Conservation (phyloP, 2,329 filamentous ascomycete genomes). For the Metarhizium humberi region DNA sequence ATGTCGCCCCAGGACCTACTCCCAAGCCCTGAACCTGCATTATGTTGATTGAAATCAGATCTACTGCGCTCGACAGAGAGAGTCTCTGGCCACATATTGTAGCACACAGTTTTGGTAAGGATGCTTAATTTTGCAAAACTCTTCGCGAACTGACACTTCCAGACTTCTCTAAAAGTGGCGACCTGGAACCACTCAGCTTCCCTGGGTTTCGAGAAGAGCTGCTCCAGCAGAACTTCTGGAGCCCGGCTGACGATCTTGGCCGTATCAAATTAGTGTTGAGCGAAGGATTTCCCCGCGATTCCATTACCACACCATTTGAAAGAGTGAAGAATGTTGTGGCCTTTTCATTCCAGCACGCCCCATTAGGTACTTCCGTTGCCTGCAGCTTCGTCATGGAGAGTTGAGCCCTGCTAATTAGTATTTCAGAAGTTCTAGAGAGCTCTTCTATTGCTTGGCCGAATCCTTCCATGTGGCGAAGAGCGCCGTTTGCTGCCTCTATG, state of each 20-base stretch:
- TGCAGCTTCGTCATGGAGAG: neutral
- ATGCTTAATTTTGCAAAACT: neutral
- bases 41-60: slow-evolving; percentile 27
- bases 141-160: slow-evolving; percentile 1
- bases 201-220: slow-evolving; percentile 63
- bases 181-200: slow-evolving; percentile 56
- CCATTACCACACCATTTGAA: slow-evolving; percentile 45
- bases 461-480: slow-evolving; percentile 54
- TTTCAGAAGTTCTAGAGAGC: slow-evolving; percentile 56
- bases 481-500: slow-evolving; percentile 31
- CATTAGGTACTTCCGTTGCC: slow-evolving; percentile 46
- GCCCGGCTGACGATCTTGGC: slow-evolving; percentile 59
- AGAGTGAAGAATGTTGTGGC: slow-evolving; percentile 62
- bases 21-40: neutral
- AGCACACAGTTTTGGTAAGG: slow-evolving; percentile 32
- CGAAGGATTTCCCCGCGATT: slow-evolving; percentile 57
- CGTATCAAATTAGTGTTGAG: slow-evolving; percentile 69
- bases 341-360: slow-evolving; percentile 82
- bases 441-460: slow-evolving; percentile 76
- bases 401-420: neutral
- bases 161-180: slow-evolving; percentile 48
- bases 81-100: slow-evolving; percentile 42
- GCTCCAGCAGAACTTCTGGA: slow-evolving; percentile 62
- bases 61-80: slow-evolving; percentile 42
- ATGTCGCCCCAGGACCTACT: neutral